Percentiles rank a stretch among this genome's conserved stretches.
Conservation (phyloP, 2,329 filamentous ascomycete genomes). For the Didymella keratinophila region DNA sequence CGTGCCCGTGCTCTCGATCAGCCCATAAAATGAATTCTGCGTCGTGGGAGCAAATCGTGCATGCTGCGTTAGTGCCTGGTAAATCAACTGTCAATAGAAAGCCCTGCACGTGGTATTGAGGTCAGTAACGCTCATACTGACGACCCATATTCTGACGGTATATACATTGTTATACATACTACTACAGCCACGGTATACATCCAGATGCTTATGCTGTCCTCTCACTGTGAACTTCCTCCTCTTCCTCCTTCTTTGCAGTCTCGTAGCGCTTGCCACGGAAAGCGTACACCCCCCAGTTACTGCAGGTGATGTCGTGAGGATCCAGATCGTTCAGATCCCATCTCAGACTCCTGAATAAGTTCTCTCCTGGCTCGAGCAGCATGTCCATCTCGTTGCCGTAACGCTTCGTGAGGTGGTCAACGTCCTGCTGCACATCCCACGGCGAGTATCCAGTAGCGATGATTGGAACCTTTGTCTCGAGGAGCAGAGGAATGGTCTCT, state of each 20-base stretch:
- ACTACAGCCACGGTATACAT: constrained; percentile 21
- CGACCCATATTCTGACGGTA: not conserved
- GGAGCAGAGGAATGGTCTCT: constrained; percentile 83
- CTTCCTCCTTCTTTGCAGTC: constrained; percentile 63
- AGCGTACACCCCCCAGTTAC: constrained; percentile 97
- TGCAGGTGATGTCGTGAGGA: constrained; percentile 90
- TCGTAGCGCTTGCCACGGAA: constrained; percentile 97
- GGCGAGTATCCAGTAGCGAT: constrained; percentile 96
- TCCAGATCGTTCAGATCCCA: constrained; percentile 98
- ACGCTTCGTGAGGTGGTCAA: constrained; percentile 86
- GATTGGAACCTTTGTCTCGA: constrained; percentile 95
- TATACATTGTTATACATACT: constrained; percentile 24
- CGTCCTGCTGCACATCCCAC: constrained; percentile 91
- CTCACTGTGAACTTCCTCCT: constrained; percentile 46
- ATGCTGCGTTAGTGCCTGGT: no score
- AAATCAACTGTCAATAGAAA: no score
- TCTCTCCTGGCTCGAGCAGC: constrained; percentile 90
- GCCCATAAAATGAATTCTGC: no score
- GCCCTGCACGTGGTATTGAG: no score
- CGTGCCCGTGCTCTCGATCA: no score
- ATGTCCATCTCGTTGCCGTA: constrained; percentile 91
- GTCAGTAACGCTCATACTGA: not conserved
- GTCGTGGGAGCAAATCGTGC: no score
- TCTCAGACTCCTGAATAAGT: constrained; percentile 87
- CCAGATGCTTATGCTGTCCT: constrained; percentile 34